A percentile compares a stretch with the other conserved stretches of the same genome.
Evolutionary conservation across 768 basidiomycete genomes (phyloP).

Genomic region (Leucocoprinus leucothites): DNA sequence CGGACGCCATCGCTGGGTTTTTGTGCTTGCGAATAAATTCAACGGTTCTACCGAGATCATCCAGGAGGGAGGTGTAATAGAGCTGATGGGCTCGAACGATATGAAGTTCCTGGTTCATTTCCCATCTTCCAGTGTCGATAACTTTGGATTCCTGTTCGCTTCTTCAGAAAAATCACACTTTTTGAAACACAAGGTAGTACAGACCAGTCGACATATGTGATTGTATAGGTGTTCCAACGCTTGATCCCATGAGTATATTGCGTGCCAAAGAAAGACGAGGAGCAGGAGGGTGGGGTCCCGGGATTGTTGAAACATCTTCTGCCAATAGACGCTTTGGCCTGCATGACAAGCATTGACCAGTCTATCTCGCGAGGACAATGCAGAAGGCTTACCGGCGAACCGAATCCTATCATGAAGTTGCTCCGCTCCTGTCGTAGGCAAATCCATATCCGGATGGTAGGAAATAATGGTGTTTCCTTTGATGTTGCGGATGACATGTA

Average conservation of each 20-base stretch:
- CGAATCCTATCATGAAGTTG: slow-evolving; percentile 46
- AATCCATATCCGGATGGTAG: slow-evolving; percentile 38
- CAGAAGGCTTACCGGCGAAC: slow-evolving; percentile 34
- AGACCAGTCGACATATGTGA: slow-evolving; percentile 46
- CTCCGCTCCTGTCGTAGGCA: slow-evolving; percentile 37
- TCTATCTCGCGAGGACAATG: not conserved
- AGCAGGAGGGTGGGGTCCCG: slow-evolving; percentile 53
- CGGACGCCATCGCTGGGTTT: slow-evolving; percentile 47
- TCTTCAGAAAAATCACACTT: not conserved
- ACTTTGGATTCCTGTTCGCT: slow-evolving; percentile 45
- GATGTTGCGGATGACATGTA: slow-evolving; percentile 44
- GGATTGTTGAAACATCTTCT: slow-evolving; percentile 33
- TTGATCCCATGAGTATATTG: slow-evolving; percentile 60
- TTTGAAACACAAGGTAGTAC: slow-evolving; percentile 10
- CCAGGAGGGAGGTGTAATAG: slow-evolving; percentile 52
- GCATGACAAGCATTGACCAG: not conserved
- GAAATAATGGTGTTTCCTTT: slow-evolving; percentile 48
- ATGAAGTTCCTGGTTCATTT: slow-evolving; percentile 53
- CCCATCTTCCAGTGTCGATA: slow-evolving; percentile 37
- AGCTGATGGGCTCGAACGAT: slow-evolving; percentile 58
- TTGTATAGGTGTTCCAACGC: slow-evolving; percentile 48
- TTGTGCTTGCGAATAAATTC: slow-evolving; percentile 43
- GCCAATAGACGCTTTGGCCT: slow-evolving; percentile 44
- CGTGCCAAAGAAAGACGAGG: slow-evolving; percentile 51
- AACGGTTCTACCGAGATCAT: slow-evolving; percentile 52